Conservation (phyloP, 805 yeast genomes). For the Teunomyces cretensis region DNA sequence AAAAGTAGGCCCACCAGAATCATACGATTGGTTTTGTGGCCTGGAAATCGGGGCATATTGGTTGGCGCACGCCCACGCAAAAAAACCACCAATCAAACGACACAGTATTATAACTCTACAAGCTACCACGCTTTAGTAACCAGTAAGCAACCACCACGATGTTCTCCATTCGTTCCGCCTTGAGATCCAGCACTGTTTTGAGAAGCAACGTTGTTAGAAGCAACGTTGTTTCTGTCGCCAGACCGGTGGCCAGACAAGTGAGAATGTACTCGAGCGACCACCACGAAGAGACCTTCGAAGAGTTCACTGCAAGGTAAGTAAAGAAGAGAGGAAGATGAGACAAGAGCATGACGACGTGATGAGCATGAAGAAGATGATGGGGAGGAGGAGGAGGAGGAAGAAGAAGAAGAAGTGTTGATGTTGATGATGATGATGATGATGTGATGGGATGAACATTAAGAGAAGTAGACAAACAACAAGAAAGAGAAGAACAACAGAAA, state of each 20-base stretch:
- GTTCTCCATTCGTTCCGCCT: conserved; percentile 44
- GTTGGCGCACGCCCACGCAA: neutral
- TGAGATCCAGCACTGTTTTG: conserved; percentile 37
- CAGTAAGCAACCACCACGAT: conserved; percentile 14
- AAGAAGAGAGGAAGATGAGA: neutral
- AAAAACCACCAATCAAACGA: conserved; percentile 4
- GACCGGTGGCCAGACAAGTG: conserved; percentile 23
- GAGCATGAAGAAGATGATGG: neutral
- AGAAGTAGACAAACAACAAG: too few species aligned
- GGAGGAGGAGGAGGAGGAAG: too few species aligned
- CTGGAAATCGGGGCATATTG: neutral
- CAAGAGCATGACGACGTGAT: neutral
- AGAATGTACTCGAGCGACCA: conserved; percentile 77
- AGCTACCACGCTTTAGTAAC: neutral
- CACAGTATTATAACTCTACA: neutral
- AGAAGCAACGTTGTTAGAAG: conserved; percentile 34
- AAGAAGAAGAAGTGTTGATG: neutral
- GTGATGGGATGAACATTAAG: too few species aligned
- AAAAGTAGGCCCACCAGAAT: neutral
- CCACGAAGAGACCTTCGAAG: conserved; percentile 92
- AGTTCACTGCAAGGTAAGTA: conserved; percentile 76
- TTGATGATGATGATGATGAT: neutral
- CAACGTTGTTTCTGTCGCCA: conserved; percentile 30
- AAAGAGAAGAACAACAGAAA: too few species aligned
- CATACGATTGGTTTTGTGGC: conserved; percentile 5